A percentile compares a stretch with the other conserved stretches of the same genome.
Evolutionary conservation across 306 rosid genomes (phyloP).

Genomic region (Dryas drummondii): DNA sequence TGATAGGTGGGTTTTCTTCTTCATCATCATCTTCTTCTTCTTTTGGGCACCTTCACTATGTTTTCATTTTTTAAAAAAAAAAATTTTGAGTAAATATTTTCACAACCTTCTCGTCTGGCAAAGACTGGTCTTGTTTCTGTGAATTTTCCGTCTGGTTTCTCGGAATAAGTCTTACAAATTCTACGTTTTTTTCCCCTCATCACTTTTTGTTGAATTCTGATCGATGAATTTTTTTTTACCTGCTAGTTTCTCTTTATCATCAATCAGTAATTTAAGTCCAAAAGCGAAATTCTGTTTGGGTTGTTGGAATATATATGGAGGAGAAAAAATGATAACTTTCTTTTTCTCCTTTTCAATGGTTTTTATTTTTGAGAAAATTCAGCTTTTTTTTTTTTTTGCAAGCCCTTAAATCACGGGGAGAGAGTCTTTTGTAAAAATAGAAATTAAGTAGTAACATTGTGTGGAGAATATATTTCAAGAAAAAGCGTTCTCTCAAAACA

Average conservation of each 20-base stretch:
- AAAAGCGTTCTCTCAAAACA: conserved; percentile 29
- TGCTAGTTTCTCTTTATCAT: neutral
- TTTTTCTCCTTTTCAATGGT: neutral
- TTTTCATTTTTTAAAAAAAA: neutral
- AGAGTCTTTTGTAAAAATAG: conserved; percentile 29
- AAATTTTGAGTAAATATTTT: too few relatives aligned
- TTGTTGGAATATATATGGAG: conserved; percentile 25
- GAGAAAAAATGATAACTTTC: conserved; percentile 12
- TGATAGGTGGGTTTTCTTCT: neutral
- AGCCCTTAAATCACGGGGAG: conserved; percentile 60
- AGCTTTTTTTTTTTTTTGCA: conserved; percentile 19
- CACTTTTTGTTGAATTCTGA: neutral
- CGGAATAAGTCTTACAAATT: too few relatives aligned
- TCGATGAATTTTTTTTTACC: neutral
- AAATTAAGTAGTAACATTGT: conserved; percentile 24
- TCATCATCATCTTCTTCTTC: neutral
- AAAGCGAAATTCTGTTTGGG: conserved; percentile 5
- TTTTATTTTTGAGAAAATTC: conserved; percentile 27
- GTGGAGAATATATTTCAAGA: conserved; percentile 61
- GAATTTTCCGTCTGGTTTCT: too few relatives aligned
- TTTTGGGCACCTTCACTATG: neutral
- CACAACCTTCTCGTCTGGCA: too few relatives aligned
- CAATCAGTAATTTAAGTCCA: neutral
- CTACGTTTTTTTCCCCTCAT: neutral
- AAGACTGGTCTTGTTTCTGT: too few relatives aligned